phyloP scores from a whole-genome alignment of 2,329 filamentous ascomycete genomes.

The Nemania diffusa region DNA sequence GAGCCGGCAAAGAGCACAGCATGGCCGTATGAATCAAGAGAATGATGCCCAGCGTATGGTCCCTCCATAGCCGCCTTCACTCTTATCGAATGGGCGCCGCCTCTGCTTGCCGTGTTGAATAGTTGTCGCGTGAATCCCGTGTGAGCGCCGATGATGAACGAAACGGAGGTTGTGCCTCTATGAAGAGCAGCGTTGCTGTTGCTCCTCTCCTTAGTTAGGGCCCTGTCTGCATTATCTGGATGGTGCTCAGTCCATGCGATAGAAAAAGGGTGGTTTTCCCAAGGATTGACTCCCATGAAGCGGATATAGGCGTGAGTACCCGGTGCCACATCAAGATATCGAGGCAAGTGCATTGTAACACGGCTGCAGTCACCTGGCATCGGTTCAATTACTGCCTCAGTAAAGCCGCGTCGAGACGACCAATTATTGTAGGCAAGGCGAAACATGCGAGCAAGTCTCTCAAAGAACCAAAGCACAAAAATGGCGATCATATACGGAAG shows the following conservation, averaged over 20 bases:
- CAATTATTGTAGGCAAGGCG: slow-evolving; percentile 75
- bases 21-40: slow-evolving; percentile 91
- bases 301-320: slow-evolving; percentile 82
- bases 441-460: slow-evolving; percentile 72
- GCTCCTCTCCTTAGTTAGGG: slow-evolving; percentile 54
- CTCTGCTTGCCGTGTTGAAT: slow-evolving; percentile 72
- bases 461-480: slow-evolving; percentile 79
- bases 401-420: slow-evolving; percentile 63
- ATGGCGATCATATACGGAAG: slow-evolving; percentile 79
- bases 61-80: slow-evolving; percentile 85
- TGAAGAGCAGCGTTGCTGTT: slow-evolving; percentile 39
- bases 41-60: slow-evolving; percentile 85
- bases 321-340: slow-evolving; percentile 71
- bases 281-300: slow-evolving; percentile 71
- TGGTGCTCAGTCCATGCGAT: slow-evolving; percentile 77
- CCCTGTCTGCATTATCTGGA: slow-evolving; percentile 51
- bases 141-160: slow-evolving; percentile 86
- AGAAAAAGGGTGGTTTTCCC: slow-evolving; percentile 83
- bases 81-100: slow-evolving; percentile 64
- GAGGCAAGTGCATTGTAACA: slow-evolving; percentile 76
- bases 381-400: slow-evolving; percentile 72
- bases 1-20: slow-evolving; percentile 90
- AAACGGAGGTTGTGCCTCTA: slow-evolving; percentile 66
- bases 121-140: slow-evolving; percentile 88
- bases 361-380: slow-evolving; percentile 76